These are phyloP conservation scores for Penicillium decumbens DNA, from an alignment of 2,329 filamentous ascomycete genomes.

Conservation along the genomic window DNA sequence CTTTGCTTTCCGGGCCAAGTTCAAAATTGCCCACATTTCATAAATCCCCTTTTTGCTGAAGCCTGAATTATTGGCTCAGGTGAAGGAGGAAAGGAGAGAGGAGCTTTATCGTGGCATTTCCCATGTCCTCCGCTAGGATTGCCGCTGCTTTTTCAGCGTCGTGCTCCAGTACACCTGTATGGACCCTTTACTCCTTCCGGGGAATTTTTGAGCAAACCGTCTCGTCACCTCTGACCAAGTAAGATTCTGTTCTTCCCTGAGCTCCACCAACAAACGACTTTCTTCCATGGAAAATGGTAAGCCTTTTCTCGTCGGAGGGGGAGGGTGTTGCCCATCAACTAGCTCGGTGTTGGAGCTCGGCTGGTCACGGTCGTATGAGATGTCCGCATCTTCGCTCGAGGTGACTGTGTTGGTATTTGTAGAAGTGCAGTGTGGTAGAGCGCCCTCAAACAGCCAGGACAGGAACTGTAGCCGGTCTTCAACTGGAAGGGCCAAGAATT, in stretches of 20 bases:
- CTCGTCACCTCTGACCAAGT: slow-evolving; percentile 9
- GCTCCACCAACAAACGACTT: slow-evolving; percentile 1
- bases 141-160: slow-evolving; percentile 11
- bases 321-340: not conserved
- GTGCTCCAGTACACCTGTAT: slow-evolving; percentile 16
- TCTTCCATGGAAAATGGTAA: slow-evolving; percentile 6
- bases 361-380: not conserved
- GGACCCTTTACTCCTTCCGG: slow-evolving; percentile 14
- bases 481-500: too few species aligned
- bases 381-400: not conserved
- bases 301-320: slow-evolving; percentile 2
- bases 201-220: slow-evolving; percentile 4
- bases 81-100: too few species aligned
- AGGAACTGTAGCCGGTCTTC: too few species aligned
- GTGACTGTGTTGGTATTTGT: not conserved
- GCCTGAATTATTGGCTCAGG: too few species aligned
- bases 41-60: too few species aligned
- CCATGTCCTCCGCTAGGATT: too few species aligned
- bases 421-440: not conserved
- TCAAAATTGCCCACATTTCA: too few species aligned
- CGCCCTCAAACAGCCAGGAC: too few species aligned
- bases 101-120: too few species aligned
- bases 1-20: too few species aligned
- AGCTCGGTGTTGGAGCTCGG: not conserved
- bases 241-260: slow-evolving; percentile 6